Evolutionary conservation across 768 basidiomycete genomes (phyloP).

Genomic region (Suillus subaureus): DNA sequence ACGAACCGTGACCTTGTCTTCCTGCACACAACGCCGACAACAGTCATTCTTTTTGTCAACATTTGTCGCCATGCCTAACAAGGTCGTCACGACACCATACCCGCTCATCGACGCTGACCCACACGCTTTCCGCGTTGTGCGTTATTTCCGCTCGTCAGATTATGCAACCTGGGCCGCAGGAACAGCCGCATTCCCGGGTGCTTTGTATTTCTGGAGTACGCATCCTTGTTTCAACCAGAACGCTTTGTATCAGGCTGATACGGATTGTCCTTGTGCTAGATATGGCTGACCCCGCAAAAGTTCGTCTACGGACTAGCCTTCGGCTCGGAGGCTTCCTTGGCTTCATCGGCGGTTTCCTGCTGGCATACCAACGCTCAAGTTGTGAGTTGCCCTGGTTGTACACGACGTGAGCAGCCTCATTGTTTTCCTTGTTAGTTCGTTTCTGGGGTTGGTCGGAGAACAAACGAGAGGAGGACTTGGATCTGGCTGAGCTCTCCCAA

Average conservation of each 20-base stretch:
- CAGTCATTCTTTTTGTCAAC: conserved; percentile 5
- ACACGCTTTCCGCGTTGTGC: conserved; percentile 81
- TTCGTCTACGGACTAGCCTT: conserved; percentile 41
- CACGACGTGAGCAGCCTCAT: conserved; percentile 8
- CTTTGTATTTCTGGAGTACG: conserved; percentile 82
- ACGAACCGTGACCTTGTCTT: not conserved
- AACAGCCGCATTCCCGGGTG: conserved; percentile 81
- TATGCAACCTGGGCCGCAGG: conserved; percentile 81
- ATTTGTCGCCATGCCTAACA: conserved; percentile 39
- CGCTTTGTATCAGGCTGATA: conserved; percentile 10
- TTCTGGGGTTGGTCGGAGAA: conserved; percentile 97
- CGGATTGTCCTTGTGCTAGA: conserved; percentile 33
- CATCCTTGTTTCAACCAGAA: conserved; percentile 10
- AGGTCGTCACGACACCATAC: conserved; percentile 64
- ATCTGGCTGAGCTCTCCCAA: conserved; percentile 76
- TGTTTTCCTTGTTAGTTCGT: conserved; percentile 55
- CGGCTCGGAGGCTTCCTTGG: conserved; percentile 76
- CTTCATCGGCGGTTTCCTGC: conserved; percentile 86
- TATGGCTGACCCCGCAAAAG: conserved; percentile 45
- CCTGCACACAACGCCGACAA: conserved; percentile 2
- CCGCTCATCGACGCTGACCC: conserved; percentile 96
- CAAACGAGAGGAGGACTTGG: conserved; percentile 75
- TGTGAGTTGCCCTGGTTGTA: conserved; percentile 50
- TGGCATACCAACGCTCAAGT: conserved; percentile 90
- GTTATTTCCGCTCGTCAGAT: conserved; percentile 88